Conservation (phyloP, 2,329 filamentous ascomycete genomes). For the Colletotrichum coccodes region DNA sequence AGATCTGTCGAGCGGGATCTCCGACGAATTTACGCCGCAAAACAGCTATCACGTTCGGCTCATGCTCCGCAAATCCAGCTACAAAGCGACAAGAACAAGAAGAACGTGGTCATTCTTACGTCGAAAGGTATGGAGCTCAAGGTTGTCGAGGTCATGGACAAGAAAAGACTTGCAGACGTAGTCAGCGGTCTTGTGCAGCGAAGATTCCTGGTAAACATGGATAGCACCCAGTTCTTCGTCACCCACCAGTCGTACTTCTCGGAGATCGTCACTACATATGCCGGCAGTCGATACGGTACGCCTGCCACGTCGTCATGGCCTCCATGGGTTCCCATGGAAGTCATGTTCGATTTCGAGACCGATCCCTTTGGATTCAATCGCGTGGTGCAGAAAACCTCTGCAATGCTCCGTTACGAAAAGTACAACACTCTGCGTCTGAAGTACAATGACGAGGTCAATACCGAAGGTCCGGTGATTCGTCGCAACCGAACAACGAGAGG, state of each 20-base stretch:
- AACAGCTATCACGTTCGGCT: constrained; percentile 95
- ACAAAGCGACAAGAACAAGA: constrained; percentile 97
- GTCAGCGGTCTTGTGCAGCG: constrained; percentile 96
- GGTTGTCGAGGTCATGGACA: constrained; percentile 96
- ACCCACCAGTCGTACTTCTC: constrained; percentile 92
- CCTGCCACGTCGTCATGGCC: constrained; percentile 90
- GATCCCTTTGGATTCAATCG: constrained; percentile 98
- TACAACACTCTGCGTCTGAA: constrained; percentile 97
- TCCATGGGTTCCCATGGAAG: constrained; percentile 97
- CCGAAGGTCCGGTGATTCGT: constrained; percentile 63
- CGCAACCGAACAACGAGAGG: constrained; percentile 71
- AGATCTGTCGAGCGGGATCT: constrained; percentile 79
- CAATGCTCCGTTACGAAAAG: constrained; percentile 94
- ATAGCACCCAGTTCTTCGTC: constrained; percentile 98
- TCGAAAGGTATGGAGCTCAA: constrained; percentile 99
- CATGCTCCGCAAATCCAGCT: constrained; percentile 98
- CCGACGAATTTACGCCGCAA: constrained; percentile 87
- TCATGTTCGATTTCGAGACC: constrained; percentile 95
- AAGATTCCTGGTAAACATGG: constrained; percentile 93
- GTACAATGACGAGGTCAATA: constrained; percentile 92
- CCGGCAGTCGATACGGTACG: constrained; percentile 91
- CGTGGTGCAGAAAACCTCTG: constrained; percentile 96
- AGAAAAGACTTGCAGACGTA: constrained; percentile 88
- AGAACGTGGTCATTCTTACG: constrained; percentile 95
- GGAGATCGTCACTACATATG: constrained; percentile 89